phyloP scores from a whole-genome alignment of 169 alveolate species.

The Cryptosporidium canis region DNA sequence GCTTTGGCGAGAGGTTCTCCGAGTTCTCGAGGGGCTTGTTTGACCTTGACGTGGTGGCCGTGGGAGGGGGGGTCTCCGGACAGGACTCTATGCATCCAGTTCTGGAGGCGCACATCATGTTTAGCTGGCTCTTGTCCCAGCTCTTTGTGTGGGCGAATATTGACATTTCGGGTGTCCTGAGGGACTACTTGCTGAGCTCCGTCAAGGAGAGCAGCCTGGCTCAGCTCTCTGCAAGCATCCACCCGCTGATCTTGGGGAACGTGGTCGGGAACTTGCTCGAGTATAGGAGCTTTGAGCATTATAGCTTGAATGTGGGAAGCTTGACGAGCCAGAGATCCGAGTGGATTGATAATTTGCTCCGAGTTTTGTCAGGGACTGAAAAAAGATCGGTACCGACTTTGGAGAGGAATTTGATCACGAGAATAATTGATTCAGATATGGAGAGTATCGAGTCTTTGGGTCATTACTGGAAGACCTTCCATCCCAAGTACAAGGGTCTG shows the following conservation, averaged over 20 bases:
- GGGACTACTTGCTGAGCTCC: neutral
- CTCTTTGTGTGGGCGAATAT: constrained; percentile 59
- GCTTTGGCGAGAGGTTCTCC: constrained; percentile 14
- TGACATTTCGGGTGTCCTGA: constrained; percentile 20
- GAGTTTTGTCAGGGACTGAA: neutral
- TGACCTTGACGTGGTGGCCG: neutral
- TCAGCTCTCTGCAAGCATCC: neutral
- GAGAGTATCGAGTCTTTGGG: constrained; percentile 24
- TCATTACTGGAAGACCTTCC: constrained; percentile 42
- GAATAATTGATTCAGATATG: constrained; percentile 17
- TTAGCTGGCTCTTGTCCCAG: constrained; percentile 56
- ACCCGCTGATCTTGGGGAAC: constrained; percentile 22
- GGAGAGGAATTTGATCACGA: neutral
- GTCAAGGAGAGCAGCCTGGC: neutral
- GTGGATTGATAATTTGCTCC: constrained; percentile 8
- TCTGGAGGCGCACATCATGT: constrained; percentile 8
- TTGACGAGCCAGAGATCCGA: neutral
- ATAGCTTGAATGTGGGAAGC: neutral
- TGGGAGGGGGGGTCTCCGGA: neutral
- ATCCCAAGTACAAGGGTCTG: constrained; percentile 37
- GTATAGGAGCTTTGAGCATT: neutral
- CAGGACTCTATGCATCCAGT: constrained; percentile 31
- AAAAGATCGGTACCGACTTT: neutral
- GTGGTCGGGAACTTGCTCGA: constrained; percentile 13
- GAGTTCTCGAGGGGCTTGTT: constrained; percentile 17